Conservation (phyloP, 306 rosid genomes). For the Pyrus betulifolia region DNA sequence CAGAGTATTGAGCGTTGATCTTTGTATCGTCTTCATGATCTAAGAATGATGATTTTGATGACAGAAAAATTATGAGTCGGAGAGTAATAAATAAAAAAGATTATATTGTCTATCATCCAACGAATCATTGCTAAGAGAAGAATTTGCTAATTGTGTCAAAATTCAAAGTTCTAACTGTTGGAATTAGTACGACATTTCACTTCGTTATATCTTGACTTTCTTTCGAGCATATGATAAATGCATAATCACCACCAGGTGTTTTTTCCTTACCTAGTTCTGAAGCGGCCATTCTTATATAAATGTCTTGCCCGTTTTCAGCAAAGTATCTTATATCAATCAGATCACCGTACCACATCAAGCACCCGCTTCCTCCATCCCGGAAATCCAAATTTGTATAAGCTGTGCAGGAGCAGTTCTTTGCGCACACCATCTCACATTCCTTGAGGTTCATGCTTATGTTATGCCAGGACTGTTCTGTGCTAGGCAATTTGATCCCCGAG, state of each 20-base stretch:
- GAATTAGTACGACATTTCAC: not conserved
- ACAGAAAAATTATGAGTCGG: not conserved
- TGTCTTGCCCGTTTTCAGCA: not conserved
- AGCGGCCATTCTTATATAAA: slow-evolving; percentile 7
- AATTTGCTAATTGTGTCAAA: not conserved
- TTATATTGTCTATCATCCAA: not conserved
- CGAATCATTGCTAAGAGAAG: not conserved
- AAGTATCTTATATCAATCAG: slow-evolving; percentile 24
- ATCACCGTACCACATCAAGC: slow-evolving; percentile 32
- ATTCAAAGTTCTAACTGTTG: not conserved
- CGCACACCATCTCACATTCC: slow-evolving; percentile 26
- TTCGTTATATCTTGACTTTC: not conserved
- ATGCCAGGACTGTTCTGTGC: not conserved
- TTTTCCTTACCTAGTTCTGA: not conserved
- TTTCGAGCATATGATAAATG: not conserved
- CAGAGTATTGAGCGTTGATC: too few species aligned
- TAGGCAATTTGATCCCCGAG: slow-evolving; percentile 22
- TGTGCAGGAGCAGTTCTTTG: slow-evolving; percentile 35
- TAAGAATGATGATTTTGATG: not conserved
- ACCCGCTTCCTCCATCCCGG: slow-evolving; percentile 22
- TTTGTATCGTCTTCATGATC: not conserved
- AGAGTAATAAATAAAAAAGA: too few species aligned
- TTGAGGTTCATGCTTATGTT: slow-evolving; percentile 15
- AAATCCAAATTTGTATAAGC: slow-evolving; percentile 34
- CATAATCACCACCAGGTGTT: not conserved